Base-by-base conservation (phyloP, 331 rosid species). In the Rosa hybrid region DNA sequence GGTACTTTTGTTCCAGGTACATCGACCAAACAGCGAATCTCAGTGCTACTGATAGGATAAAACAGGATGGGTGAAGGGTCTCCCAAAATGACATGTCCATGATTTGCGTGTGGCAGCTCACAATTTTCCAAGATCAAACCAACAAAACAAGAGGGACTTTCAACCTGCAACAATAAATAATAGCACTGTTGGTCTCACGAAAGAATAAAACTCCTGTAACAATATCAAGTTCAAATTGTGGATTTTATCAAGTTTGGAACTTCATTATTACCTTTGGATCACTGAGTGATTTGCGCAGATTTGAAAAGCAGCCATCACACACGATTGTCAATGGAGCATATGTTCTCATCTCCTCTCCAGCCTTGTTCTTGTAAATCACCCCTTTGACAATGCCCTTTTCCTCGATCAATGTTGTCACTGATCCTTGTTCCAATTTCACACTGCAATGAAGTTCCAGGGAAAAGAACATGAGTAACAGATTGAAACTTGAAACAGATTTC, bases 271-370 rank as follows among this genome's bases (percentile, higher is more conserved):
- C 98, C 94, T 82, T 80, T 11, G 98, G 88, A 41, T 84, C 70
- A 80, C 95, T 91, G 67, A 94, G 97, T 48, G 34, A 21, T 60
- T 89, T 87, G 62, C 92, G 88, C 48, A 94, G 82, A 85, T 94
- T 94, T 23, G 98, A 94, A 84, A 91, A 94, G 76, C 97, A 90
- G 11, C 97, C 98, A 71, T 94, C 95, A 21, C 98, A 94, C 0
- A 94, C 95, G 7, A 91, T 80, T 34, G 97, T 94, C 17, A 94
- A 89, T 30, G 95, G 91, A 82, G 98, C 97, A 67, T 72, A 80
- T 2, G 91, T 82, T 67, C 79, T 84, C 81, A 90, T 14, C 81
- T 86, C 90, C 75, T 85, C 77, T 71, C 96, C 94, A 50, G 81
- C 82, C 85, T 87, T 94, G 77, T 85, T 89, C 83, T 82, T 94